Conservation (phyloP, 1,284 basidiomycete genomes). For the Trametes hirsuta region DNA sequence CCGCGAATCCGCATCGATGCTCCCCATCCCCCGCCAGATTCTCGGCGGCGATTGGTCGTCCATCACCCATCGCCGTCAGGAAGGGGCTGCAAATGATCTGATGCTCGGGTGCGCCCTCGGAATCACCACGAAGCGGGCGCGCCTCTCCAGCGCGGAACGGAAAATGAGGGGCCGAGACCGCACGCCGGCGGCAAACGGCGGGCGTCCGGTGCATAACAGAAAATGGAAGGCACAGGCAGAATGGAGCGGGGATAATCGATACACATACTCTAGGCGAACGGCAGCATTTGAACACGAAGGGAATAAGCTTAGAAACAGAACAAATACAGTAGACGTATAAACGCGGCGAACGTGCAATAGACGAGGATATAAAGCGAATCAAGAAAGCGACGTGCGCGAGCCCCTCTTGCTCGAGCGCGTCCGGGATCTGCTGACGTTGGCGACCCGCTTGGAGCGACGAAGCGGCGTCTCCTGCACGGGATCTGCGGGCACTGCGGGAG, state of each 20-base stretch:
- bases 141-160: slow-evolving; percentile 5
- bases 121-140: slow-evolving; percentile 25
- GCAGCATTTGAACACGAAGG: slow-evolving; percentile 26
- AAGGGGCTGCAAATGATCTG: slow-evolving; percentile 24
- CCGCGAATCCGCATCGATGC: slow-evolving; percentile 11
- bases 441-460: slow-evolving; percentile 70
- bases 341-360: slow-evolving; percentile 19
- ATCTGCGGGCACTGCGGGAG: slow-evolving; percentile 5
- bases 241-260: slow-evolving; percentile 25
- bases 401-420: slow-evolving; percentile 39
- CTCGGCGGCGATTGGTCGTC: slow-evolving; percentile 30
- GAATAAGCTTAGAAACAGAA: slow-evolving; percentile 31
- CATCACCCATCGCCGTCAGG: slow-evolving; percentile 28
- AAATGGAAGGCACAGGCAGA: slow-evolving; percentile 5
- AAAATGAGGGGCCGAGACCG: slow-evolving; percentile 11
- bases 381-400: slow-evolving; percentile 39
- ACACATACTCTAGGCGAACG: slow-evolving; percentile 27
- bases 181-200: slow-evolving; percentile 3
- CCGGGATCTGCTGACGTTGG: slow-evolving; percentile 53
- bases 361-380: slow-evolving; percentile 11
- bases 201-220: slow-evolving; percentile 4
- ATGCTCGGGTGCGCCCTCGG: slow-evolving; percentile 17
- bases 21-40: slow-evolving; percentile 18
- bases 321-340: slow-evolving; percentile 11
- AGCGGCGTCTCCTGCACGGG: slow-evolving; percentile 38